phyloP scores from a whole-genome alignment of 2,329 filamentous ascomycete species.

The Ophiostoma montium region DNA sequence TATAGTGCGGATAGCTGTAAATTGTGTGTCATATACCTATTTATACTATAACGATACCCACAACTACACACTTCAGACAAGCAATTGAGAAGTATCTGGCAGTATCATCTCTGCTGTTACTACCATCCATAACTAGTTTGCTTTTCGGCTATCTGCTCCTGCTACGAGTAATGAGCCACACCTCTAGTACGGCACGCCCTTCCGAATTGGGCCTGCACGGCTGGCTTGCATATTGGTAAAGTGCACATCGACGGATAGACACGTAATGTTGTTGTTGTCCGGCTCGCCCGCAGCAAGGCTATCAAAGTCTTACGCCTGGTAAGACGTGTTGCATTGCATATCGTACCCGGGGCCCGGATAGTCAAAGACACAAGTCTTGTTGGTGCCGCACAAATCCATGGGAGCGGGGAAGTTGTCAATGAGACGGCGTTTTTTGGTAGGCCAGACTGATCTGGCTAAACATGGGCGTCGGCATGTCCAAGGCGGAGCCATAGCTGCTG shows the following conservation, averaged over 20 bases:
- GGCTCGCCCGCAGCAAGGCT: background rate
- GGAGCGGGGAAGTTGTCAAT: background rate
- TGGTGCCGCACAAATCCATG: background rate
- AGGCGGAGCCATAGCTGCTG: background rate
- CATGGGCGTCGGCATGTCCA: background rate
- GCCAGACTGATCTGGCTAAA: conserved; percentile 1
- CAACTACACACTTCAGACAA: too few species aligned
- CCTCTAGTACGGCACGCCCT: background rate
- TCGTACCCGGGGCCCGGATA: conserved; percentile 2
- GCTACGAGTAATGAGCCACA: too few species aligned
- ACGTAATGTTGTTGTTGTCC: background rate
- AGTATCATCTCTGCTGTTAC: too few species aligned
- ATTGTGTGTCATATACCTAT: too few species aligned
- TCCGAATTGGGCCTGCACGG: background rate
- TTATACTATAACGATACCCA: too few species aligned
- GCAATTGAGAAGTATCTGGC: too few species aligned
- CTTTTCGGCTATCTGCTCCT: too few species aligned
- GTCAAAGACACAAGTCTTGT: conserved; percentile 1
- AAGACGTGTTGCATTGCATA: background rate
- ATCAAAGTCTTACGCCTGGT: background rate
- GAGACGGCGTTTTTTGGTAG: conserved; percentile 1
- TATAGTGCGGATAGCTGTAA: too few species aligned
- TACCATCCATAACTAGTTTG: too few species aligned
- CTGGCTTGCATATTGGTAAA: background rate
- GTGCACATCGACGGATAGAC: background rate